Evolutionary conservation across 2,329 filamentous ascomycete species (phyloP).

Genomic region (Plenodomus lindquistii): DNA sequence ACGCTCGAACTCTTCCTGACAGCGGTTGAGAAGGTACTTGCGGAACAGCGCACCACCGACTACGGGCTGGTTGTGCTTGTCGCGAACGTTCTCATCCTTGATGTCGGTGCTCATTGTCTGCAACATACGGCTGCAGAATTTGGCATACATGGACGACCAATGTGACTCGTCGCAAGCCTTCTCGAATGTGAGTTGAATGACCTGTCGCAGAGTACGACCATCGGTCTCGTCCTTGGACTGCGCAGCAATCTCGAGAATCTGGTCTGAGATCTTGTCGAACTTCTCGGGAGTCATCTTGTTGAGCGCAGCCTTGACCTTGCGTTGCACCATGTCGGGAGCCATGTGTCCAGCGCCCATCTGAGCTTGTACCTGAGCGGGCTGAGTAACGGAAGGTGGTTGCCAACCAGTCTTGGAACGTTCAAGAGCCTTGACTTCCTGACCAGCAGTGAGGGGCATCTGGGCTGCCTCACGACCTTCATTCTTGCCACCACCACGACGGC

Average conservation of each 20-base stretch:
- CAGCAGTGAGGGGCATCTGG: constrained; percentile 88
- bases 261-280: constrained; percentile 91
- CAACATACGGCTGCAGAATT: constrained; percentile 97
- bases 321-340: constrained; percentile 90
- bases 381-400: constrained; percentile 71
- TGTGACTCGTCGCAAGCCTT: constrained; percentile 98
- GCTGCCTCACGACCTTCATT: constrained; percentile 72
- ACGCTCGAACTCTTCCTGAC: constrained; percentile 97
- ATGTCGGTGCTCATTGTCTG: constrained; percentile 83
- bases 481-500: constrained; percentile 56
- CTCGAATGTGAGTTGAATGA: constrained; percentile 98
- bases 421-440: constrained; percentile 80
- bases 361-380: constrained; percentile 30
- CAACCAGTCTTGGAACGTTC: constrained; percentile 74
- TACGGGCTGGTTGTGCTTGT: constrained; percentile 86
- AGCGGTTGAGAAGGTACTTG: constrained; percentile 97
- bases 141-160: constrained; percentile 98
- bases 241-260: constrained; percentile 87
- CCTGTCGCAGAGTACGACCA: constrained; percentile 90
- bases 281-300: constrained; percentile 99
- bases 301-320: constrained; percentile 96
- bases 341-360: constrained; percentile 55
- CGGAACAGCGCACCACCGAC: constrained; percentile 93
- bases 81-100: constrained; percentile 90
- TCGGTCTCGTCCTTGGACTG: constrained; percentile 96